Base-by-base conservation (phyloP, 352 stramenopile species). In the Globisporangium heterothallicum region DNA sequence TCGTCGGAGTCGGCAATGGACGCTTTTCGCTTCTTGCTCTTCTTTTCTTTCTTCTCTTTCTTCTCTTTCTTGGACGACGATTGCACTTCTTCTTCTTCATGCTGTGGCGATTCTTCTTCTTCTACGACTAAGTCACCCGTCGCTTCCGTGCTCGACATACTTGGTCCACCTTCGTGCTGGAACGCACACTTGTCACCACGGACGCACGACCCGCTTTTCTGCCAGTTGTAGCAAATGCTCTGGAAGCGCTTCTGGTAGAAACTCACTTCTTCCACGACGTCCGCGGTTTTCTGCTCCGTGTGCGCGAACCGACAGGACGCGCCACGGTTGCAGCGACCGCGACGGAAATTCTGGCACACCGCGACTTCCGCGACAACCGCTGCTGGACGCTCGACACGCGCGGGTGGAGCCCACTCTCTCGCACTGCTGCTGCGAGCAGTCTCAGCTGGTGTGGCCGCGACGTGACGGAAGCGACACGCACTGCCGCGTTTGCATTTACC, bases 211-310 rank as follows among this genome's bases (percentile, higher is more conserved):
- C 56, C 62, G 14, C 22, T 66, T 10, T 72, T 65, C 42, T 84
- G 73, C 73, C 73, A 84, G 36, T 84, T 84, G 68, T 84, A 84
- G 53, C 73, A 84, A 18, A 82, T 61, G 24, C 69, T 82, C 50
- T 85, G 71, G 47, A 81, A 82, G 32, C 74, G 69, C 53, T 85
- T 82, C 53, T 85, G 71, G 56, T 83, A 82, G 49, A 68, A 60
- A 45, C 72, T 82, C 43, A 80, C 71, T 51, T 80, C 69, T 42
- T 85, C 69, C 22, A 85, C 72, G 12, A 66, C 62, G 24, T 48
- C 59, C 4, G 29, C 32, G 3, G 38, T 26, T 21, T 43, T 19
- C 27, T 70, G 29, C 9, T 61, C 67, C 13, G 69, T 77, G 58
- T 87, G 76, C 10, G 71, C 69, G 51, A 84, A 87, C 16, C 69